Evolutionary conservation across 2,329 filamentous ascomycete genomes (phyloP).

Genomic region (Periconia sp.): DNA sequence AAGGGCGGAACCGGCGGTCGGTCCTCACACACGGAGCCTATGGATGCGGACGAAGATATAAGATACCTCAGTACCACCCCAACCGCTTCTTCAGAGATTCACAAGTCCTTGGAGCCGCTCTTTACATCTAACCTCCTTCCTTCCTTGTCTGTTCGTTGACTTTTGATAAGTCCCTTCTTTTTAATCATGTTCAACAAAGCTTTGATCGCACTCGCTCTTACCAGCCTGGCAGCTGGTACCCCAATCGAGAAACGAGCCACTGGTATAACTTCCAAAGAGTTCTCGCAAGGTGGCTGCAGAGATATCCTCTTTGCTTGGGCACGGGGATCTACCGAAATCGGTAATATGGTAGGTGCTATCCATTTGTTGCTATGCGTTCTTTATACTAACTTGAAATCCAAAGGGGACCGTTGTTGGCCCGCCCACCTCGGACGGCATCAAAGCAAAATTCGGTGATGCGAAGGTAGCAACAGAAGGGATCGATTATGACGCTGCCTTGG

Average conservation of each 20-base stretch:
- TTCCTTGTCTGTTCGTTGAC: background rate
- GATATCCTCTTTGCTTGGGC: conserved; percentile 53
- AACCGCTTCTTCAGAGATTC: background rate
- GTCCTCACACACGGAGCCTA: background rate
- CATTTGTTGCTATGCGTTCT: conserved; percentile 8
- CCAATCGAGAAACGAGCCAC: conserved; percentile 33
- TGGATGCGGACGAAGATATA: conserved; percentile 1
- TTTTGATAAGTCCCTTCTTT: background rate
- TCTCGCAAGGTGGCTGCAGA: conserved; percentile 44
- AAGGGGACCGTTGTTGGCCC: conserved; percentile 42
- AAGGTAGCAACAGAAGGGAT: conserved; percentile 38
- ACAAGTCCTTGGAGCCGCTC: background rate
- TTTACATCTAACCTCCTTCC: background rate
- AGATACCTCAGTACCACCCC: background rate
- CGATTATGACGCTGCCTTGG: conserved; percentile 29
- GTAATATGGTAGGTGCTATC: conserved; percentile 50
- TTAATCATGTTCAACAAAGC: conserved; percentile 29
- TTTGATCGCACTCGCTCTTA: conserved; percentile 23
- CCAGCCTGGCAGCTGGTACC: conserved; percentile 20
- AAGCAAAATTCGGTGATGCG: conserved; percentile 24
- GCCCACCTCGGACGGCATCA: conserved; percentile 34
- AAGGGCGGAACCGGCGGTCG: background rate
- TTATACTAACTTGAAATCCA: conserved; percentile 10
- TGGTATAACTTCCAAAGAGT: conserved; percentile 39
- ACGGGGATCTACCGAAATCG: conserved; percentile 51